Base-by-base conservation (phyloP, 148 eudicot genomes). In the Camellia granthamiana region DNA sequence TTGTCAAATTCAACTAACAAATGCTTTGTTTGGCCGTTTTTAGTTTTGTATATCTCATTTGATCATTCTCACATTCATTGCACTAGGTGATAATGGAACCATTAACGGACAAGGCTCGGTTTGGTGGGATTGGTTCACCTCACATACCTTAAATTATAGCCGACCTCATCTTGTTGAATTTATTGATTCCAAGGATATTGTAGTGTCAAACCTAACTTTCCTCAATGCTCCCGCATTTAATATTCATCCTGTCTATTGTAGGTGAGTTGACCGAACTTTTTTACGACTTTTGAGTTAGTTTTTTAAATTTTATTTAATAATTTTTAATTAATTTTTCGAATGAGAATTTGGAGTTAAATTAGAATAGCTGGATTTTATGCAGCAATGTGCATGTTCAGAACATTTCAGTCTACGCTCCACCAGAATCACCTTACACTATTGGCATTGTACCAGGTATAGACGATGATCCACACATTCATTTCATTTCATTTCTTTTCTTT, bases 151-250 rank as follows among this genome's bases (percentile, higher is more conserved):
- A 58, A 85, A 87, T 59, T 69, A 89, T 63, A 89, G 91, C 75
- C 91, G 91, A 0, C 91, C 91, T 63, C 89, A 89, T 84, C 90
- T 89, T 65, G 81, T 89, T 46, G 91, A 89, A 46, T 84, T 89
- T 78, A 81, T 84, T 68, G 82, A 78, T 62, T 89, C 88, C 1
- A 70, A 79, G 16, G 79, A 80, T 54, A 84, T 89, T 10, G 91
- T 89, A 14, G 81, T 89, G 46, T 89, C 91, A 49, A 89, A 89
- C 79, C 65, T 89, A 75, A 89, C 90, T 8, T 87, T 89, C 71
- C 76, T 87, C 49, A 87, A 89, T 65, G 87, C 91, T 2, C 91
- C 91, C 14, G 79, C 90, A 15, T 89, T 83, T 70, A 80, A 80
- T 38, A 77, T 89, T 42, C 91, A 83, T 69, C 88, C 91, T 6